Evolutionary conservation across 1,284 basidiomycete genomes (phyloP), one percentile per base, ranked within the genome.

Genomic region (Ceratobasidium sp.): DNA sequence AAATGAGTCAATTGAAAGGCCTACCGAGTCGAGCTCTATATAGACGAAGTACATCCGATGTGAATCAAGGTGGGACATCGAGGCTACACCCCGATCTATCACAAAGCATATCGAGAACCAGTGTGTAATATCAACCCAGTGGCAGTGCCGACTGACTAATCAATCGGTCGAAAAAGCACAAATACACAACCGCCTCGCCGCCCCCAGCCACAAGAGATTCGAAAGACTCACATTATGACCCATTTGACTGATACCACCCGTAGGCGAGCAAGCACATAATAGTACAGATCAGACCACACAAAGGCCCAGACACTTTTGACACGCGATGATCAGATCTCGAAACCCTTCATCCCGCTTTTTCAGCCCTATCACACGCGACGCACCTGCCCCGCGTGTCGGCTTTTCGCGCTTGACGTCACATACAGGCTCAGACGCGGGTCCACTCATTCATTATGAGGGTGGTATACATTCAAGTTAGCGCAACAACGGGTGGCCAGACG

Each of bases 281-380:
- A 16, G 7, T 16, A 58, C 19, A 58, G 54, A 58, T 58, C 54
- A 58, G 3, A 58, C 6, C 2, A 8, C 19, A 58, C 11, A 58
- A 19, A 14, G 31, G 31, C 19, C 54, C 31, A 58, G 54, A 58
- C 54, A 58, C 54, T 41, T 41, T 14, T 29, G 54, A 31, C 27
- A 27, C 22, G n/a, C 54, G 31, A 58, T 14, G 54, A 58, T 34
- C 54, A 58, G 27, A 58, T 37, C 54, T 58, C 31, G 31, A 24
- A 58, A 58, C 31, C 54, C 54, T 58, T 58, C 31, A 58, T 58
- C 54, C 16, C 31, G 54, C 54, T 58, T 58, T 41, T 37, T 37
- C 16, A 34, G 19, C 54, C 54, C 54, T 58, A 5, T 24, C 54
- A 8, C 54, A 24, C 31, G 31, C 27, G 31, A 29, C 54, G 54